Base-by-base conservation (phyloP, 495 filamentous ascomycete genomes). In the Neurospora hispaniola region DNA sequence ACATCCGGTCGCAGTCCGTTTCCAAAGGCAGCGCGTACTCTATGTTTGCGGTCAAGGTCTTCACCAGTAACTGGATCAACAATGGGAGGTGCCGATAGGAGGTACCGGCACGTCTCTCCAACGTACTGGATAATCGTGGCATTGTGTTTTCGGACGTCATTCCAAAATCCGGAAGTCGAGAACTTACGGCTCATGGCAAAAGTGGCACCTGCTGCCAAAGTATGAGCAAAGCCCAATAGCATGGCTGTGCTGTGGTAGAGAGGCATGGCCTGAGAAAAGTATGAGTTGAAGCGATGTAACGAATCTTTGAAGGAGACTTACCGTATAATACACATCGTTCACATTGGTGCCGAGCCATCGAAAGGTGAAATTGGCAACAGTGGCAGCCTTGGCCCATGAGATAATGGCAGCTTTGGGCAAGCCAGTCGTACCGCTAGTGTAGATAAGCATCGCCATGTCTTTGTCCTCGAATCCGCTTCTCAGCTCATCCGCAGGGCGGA, bases 101-200 rank as follows among this genome's bases (percentile, higher is more conserved):
- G 88, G 79, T 99, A 99, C 3, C 96, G 90, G 73, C 94, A 93
- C 0, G 93, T 97, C 79, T 99, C 96, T 42, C 96, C 96, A 11
- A 99, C 95, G 75, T 99, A 99, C 77, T 98, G 96, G 74, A 98
- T 91, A 27, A 93, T 84, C 0, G 93, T 97, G 39, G 95, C 91
- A 31, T 91, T 80, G 43, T 88, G 88, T 38, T 87, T 85, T 10
- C 92, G 88, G 31, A 91, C 90, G 71, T 97, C 93, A 39, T 88
- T 85, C 90, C 93, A 96, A 82, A 97, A 98, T 2, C 85, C 91
- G 42, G 86, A 87, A 4, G 90, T 93, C 14, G 91, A 93, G 83
- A 99, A 99, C 75, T 90, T 90, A 75, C 89, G 92, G 43, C 92
- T 91, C 11, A 98, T 77, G 72, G 90, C 85, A 40, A 96, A 80